These are phyloP conservation scores for Lichenothelia convexa DNA, from an alignment of 495 filamentous ascomycete genomes.

Conservation along the genomic window DNA sequence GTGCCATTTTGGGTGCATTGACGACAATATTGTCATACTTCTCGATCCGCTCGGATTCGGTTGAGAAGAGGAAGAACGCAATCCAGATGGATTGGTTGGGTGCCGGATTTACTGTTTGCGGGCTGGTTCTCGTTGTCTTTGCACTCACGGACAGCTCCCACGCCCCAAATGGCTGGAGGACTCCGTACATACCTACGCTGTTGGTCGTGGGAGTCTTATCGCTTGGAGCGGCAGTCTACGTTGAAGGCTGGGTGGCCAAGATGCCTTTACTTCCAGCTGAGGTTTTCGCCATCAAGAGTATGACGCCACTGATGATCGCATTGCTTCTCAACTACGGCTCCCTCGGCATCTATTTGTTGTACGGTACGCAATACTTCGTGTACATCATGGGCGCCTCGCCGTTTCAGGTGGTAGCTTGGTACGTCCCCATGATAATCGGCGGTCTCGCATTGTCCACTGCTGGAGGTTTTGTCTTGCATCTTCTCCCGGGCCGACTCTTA, in stretches of 20 bases:
- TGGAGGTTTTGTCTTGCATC: neutral
- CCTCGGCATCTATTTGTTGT: conserved; percentile 29
- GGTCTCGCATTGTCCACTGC: neutral
- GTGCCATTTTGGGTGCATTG: conserved; percentile 34
- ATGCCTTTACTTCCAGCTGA: conserved; percentile 59
- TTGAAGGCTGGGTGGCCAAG: conserved; percentile 58
- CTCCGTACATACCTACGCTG: conserved; percentile 49
- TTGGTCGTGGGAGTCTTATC: conserved; percentile 40
- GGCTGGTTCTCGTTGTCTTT: conserved; percentile 54
- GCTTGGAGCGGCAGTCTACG: conserved; percentile 41
- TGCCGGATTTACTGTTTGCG: conserved; percentile 40
- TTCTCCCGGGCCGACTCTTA: neutral
- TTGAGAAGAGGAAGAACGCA: conserved; percentile 26
- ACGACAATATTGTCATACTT: conserved; percentile 37
- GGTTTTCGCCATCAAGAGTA: conserved; percentile 54
- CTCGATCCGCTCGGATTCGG: conserved; percentile 45
- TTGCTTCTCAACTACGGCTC: conserved; percentile 62
- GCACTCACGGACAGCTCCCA: conserved; percentile 60
- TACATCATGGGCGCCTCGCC: neutral
- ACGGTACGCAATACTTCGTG: neutral
- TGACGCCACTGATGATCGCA: conserved; percentile 46
- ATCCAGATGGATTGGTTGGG: conserved; percentile 60
- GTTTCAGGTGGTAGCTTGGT: neutral
- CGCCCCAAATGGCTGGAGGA: conserved; percentile 50
- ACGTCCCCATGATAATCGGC: neutral